Conservation (phyloP, 225 moss, liverwort and hornwort genomes). For the Bryum argenteum region DNA sequence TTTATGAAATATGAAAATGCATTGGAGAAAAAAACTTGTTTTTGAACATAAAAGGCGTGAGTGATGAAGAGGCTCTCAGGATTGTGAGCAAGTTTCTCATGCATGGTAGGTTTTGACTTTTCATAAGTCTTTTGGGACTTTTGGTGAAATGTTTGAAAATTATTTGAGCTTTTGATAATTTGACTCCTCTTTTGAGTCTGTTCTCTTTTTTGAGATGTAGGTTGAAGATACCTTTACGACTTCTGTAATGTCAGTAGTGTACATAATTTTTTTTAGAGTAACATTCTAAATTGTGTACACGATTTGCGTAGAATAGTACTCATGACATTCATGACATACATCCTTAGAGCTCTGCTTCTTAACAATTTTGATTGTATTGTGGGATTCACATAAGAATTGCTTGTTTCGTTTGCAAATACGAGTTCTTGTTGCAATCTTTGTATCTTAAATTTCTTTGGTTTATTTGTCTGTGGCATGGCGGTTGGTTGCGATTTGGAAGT, state of each 20-base stretch:
- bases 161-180: neutral
- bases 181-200: neutral
- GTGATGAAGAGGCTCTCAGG: neutral
- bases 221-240: neutral
- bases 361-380: neutral
- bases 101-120: neutral
- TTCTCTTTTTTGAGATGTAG: neutral
- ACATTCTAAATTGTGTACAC: no score
- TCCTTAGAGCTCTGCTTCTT: neutral
- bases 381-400: neutral
- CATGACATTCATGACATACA: neutral
- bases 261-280: no score
- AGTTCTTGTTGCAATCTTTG: conserved; percentile 3
- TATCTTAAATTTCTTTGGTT: no score
- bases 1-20: neutral
- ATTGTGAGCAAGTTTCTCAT: conserved; percentile 1
- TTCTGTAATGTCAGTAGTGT: no score
- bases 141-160: no score
- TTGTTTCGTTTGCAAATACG: neutral
- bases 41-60: neutral
- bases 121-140: no score
- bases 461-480: no score
- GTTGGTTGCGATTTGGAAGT: no score
- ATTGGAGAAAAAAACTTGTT: neutral
- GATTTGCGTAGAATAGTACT: no score